These are phyloP conservation scores for Solanum medicagineum DNA, from an alignment of 257 asterid species.

Conservation along the genomic window DNA sequence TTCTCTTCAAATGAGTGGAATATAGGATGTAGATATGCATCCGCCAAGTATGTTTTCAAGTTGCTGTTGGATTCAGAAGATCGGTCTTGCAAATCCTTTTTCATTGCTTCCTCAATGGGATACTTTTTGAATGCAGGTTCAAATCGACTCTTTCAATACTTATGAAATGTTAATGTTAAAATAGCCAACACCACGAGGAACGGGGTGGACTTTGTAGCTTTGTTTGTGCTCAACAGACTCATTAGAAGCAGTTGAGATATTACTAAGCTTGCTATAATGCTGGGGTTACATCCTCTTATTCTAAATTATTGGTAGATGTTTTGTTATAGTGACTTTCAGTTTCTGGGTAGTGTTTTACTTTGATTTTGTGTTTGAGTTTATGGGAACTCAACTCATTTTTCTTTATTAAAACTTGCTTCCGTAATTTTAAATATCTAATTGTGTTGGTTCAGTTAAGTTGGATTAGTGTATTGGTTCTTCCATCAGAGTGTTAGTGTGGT, in stretches of 20 bases:
- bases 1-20: conserved; percentile 78
- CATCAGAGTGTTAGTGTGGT: too few relatives aligned
- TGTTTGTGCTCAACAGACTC: conserved; percentile 56
- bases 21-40: conserved; percentile 90
- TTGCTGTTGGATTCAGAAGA: conserved; percentile 37
- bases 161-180: conserved; percentile 68
- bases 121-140: conserved; percentile 87
- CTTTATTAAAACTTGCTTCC: too few relatives aligned
- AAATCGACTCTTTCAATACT: conserved; percentile 84
- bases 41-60: conserved; percentile 57
- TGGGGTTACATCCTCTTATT: too few relatives aligned
- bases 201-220: conserved; percentile 84
- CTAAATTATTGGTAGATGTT: too few relatives aligned
- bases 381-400: too few relatives aligned
- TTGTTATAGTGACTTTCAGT: too few relatives aligned
- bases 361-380: too few relatives aligned
- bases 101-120: conserved; percentile 97
- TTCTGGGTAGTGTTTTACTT: too few relatives aligned
- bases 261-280: conserved; percentile 74
- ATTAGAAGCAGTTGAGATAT: conserved; percentile 80
- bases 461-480: too few relatives aligned
- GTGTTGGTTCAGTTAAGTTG: too few relatives aligned
- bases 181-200: conserved; percentile 58
- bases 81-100: conserved; percentile 52
- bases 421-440: too few relatives aligned